Percentiles rank a stretch among this genome's conserved stretches.
Conservation (phyloP, 176 grass and related monocot genomes). For the Olyra latifolia region DNA sequence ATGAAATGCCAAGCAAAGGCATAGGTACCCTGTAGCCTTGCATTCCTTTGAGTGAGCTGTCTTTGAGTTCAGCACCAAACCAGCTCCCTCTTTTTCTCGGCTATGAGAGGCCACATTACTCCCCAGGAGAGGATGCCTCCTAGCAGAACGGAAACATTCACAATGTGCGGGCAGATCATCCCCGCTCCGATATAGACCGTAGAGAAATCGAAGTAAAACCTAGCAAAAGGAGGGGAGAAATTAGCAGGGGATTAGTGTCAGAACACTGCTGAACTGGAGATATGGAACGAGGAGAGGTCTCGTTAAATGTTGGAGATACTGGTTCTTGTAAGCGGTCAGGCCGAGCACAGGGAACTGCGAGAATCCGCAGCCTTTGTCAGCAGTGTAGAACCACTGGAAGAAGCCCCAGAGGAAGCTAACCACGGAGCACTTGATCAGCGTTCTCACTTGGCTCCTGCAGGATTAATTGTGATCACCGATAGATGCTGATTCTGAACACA, state of each 20-base stretch:
- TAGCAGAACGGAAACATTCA: slow-evolving; percentile 20
- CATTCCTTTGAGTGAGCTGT: slow-evolving; percentile 22
- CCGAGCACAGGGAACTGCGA: slow-evolving; percentile 22
- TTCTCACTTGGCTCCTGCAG: no score
- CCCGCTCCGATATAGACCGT: slow-evolving; percentile 18
- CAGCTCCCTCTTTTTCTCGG: slow-evolving; percentile 1
- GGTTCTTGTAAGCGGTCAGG: no score
- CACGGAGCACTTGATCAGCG: no score
- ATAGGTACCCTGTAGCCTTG: slow-evolving; percentile 59
- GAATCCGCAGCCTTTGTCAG: slow-evolving; percentile 44
- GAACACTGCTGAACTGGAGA: no score
- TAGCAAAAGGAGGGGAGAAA: not conserved
- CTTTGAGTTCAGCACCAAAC: not conserved
- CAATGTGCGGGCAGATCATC: slow-evolving; percentile 20
- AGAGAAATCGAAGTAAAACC: slow-evolving; percentile 17
- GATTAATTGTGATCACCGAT: no score
- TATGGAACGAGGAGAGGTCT: no score
- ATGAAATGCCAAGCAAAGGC: no score
- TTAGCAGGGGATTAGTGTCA: not conserved
- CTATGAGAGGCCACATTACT: slow-evolving; percentile 28
- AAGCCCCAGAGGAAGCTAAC: slow-evolving; percentile 56
- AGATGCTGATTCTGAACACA: no score
- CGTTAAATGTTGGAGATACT: no score
- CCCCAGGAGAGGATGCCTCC: slow-evolving; percentile 31
- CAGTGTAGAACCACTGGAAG: slow-evolving; percentile 76